These are phyloP conservation scores for Zalaria obscura DNA, from an alignment of 2,329 filamentous ascomycete genomes.

Conservation along the genomic window DNA sequence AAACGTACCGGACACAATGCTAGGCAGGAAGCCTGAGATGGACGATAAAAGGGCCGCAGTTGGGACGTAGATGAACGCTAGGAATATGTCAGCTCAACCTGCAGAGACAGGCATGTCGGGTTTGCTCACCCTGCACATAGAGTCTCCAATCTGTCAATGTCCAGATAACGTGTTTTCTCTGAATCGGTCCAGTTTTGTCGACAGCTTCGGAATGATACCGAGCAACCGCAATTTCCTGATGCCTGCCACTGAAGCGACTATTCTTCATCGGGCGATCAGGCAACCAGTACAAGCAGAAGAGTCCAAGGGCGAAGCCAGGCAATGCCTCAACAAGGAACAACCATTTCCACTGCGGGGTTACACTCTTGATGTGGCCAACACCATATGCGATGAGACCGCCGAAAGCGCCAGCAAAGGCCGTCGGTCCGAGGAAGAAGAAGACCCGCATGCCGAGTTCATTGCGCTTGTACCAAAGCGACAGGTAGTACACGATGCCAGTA, in stretches of 20 bases:
- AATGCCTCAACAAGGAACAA: conserved; percentile 31
- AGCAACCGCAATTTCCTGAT: conserved; percentile 27
- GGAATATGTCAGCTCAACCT: too few species aligned
- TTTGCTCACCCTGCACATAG: conserved; percentile 26
- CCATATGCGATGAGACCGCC: conserved; percentile 42
- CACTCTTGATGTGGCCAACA: conserved; percentile 26
- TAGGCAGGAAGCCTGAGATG: conserved; percentile 20
- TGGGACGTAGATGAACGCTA: conserved; percentile 31
- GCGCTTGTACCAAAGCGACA: conserved; percentile 39
- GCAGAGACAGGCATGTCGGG: too few species aligned
- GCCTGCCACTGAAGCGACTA: conserved; percentile 17
- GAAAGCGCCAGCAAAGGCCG: conserved; percentile 39
- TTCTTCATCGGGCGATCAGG: conserved; percentile 12
- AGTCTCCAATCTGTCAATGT: conserved; percentile 36
- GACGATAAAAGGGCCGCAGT: conserved; percentile 21
- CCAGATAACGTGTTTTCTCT: too few species aligned
- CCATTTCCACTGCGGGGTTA: conserved; percentile 31
- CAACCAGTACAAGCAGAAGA: conserved; percentile 10
- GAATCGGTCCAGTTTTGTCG: conserved; percentile 30
- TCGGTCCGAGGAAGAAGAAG: conserved; percentile 39
- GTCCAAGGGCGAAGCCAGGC: conserved; percentile 4
- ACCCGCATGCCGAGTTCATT: conserved; percentile 45
- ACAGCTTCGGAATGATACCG: conserved; percentile 26
- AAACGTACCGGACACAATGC: conserved; percentile 50
- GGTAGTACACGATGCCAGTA: conserved; percentile 13